These are phyloP conservation scores for Acanthamoeba castellanii DNA, from an alignment of 208 protist genomes.

Conservation along the genomic window DNA sequence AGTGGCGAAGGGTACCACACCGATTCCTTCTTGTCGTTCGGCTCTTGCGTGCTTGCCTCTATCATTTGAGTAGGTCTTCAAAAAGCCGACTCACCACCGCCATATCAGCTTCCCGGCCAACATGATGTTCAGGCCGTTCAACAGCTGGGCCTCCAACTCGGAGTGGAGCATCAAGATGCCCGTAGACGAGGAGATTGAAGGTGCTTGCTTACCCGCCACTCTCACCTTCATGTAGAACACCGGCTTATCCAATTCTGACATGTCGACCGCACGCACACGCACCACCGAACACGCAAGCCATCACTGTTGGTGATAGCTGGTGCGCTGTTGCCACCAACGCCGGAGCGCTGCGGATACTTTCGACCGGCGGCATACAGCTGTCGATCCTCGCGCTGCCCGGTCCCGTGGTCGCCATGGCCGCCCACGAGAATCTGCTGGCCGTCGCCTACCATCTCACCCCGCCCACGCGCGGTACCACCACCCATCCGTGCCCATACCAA, in stretches of 20 bases:
- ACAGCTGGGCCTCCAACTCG: slow-evolving; percentile 42
- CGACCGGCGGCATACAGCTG: not conserved
- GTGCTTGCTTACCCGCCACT: not conserved
- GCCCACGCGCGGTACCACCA: not conserved
- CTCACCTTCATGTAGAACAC: no score
- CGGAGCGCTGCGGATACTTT: not conserved
- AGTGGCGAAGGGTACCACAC: not conserved
- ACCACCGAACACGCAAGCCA: not conserved
- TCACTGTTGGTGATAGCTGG: not conserved
- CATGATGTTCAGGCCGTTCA: slow-evolving; percentile 31
- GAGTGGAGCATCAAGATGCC: slow-evolving; percentile 52
- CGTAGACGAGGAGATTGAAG: not conserved
- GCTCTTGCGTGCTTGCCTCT: no score
- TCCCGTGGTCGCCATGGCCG: slow-evolving; percentile 5
- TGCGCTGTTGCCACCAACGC: slow-evolving; percentile 5
- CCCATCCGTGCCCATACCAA: not conserved
- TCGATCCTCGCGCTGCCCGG: not conserved
- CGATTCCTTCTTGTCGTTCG: no score
- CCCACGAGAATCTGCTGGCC: slow-evolving; percentile 11
- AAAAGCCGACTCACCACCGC: not conserved
- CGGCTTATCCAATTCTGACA: not conserved
- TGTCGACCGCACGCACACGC: not conserved
- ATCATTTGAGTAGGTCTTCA: no score
- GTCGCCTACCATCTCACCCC: slow-evolving; percentile 51
- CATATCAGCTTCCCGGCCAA: slow-evolving; percentile 24